Base-by-base conservation (phyloP, 495 filamentous ascomycete genomes). In the Penicillium fimorum region DNA sequence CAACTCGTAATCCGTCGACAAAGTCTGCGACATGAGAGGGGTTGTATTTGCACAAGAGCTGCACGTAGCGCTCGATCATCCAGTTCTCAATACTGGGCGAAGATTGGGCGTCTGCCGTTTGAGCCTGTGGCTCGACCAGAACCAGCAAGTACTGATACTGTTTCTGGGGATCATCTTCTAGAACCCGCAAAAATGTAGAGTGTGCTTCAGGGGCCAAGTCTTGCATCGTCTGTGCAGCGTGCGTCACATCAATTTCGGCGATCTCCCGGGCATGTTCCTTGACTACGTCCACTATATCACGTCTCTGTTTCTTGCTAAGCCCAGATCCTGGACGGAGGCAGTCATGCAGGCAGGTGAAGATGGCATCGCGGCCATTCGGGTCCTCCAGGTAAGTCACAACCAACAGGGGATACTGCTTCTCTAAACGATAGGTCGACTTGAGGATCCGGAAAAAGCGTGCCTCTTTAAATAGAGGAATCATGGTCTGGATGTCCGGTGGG, bases 371-470 rank as follows among this genome's bases (percentile, higher is more conserved):
- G 57, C 91, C 85, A 47, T 90, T 83, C 4, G 83, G 82, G 61
- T 97, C 94, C 53, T 97, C 88, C 42, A 98, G 89, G 66, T 91
- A 96, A 1, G 87, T 84, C 60, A 89, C 76, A 0, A 97, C 71
- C 33, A 96, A 79, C 59, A 88, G 85, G 3, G 88, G 80, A 61
- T 89, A 96, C 63, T 91, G 84, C 60, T 84, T 90, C 56, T 96
- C 91, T 5, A 82, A 76, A 59, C 84, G 84, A 65, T 96, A 96
- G 29, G 89, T 89, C 25, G 88, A 87, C 72, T 97, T 97, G 32
- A 98, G 71, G 42, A 98, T 92, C n/a, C 93, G 86, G 68, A 89
- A 94, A 67, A 97, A 98, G 8, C 84, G 83, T 5, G 95, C 94
- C 59, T 87, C 77, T 52, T 86, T 82, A 60, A 97, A 89, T 1